Evolutionary conservation across 169 alveolate genomes (phyloP), one percentile per base, ranked within the genome.

Genomic region (Theileria orientalis): DNA sequence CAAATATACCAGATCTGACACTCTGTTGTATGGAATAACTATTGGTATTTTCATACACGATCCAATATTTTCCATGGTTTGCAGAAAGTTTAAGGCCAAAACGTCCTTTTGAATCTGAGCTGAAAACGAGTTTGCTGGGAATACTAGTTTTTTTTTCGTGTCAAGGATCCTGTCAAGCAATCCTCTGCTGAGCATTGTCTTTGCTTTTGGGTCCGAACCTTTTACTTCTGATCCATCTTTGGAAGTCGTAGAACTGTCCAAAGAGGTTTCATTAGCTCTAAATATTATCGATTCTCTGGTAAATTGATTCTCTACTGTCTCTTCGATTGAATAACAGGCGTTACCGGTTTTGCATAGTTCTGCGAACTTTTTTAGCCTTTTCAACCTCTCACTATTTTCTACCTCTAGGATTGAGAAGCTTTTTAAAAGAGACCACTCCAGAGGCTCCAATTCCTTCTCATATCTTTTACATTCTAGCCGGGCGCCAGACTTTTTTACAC

Each of bases 1-100:
- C 2, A 56, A 61, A 30, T 72, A 75, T 8, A 77, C 72, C 19
- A 61, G 46, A 40, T 29, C 76, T 46, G 66, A 64, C n/a, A 84
- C 44, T 40, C 57, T 46, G 44, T 74, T 80, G 49, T 77, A 84
- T 8, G 91, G 91, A 0, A 83, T 64, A 27, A 84, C 49, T 25
- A 84, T 35, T 16, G 91, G 91, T 19, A 60, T n/a, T n/a, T n/a
- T n/a, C n/a, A n/a, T n/a, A n/a, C n/a, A n/a, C n/a, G n/a, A n/a
- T n/a, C n/a, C n/a, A n/a, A n/a, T n/a, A n/a, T n/a, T n/a, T n/a
- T n/a, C n/a, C n/a, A n/a, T n/a, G n/a, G n/a, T n/a, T n/a, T n/a
- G n/a, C n/a, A n/a, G n/a, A n/a, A n/a, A n/a, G n/a, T n/a, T n/a
- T n/a, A n/a, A n/a, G n/a, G n/a, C n/a, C n/a, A n/a, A n/a, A 49